Evolutionary conservation across 1,284 basidiomycete species (phyloP).

Genomic region (Butyriboletus appendiculatus): DNA sequence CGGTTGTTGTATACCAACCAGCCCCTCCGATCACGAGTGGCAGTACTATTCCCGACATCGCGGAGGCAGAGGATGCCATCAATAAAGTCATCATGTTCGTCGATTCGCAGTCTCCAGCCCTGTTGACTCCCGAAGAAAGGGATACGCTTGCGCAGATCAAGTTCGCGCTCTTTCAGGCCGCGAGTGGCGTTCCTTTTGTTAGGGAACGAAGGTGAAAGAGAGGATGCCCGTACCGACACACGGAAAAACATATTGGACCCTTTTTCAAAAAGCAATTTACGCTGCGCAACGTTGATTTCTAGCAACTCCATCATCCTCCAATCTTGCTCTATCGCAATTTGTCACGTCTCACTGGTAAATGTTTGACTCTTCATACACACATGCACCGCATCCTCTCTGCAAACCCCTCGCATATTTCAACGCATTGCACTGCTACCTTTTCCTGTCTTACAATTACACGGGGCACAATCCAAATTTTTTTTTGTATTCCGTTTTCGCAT

Average conservation of each 20-base stretch:
- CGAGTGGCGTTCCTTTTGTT: conserved; percentile 41
- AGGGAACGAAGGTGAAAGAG: conserved; percentile 34
- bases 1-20: conserved; percentile 36
- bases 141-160: conserved; percentile 48
- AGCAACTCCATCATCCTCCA: conserved; percentile 8
- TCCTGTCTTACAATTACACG: conserved; percentile 17
- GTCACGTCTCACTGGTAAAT: conserved; percentile 24
- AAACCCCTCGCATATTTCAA: conserved; percentile 25
- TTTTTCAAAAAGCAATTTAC: conserved; percentile 22
- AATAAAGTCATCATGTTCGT: conserved; percentile 52
- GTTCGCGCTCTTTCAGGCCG: conserved; percentile 47
- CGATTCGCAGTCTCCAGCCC: conserved; percentile 42
- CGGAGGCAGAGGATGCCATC: conserved; percentile 53
- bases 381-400: conserved; percentile 27
- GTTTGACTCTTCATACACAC: conserved; percentile 14
- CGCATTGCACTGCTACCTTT: conserved; percentile 25
- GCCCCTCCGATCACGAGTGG: conserved; percentile 36
- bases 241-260: neutral
- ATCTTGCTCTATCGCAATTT: conserved; percentile 15
- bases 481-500: conserved; percentile 29
- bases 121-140: conserved; percentile 46
- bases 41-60: conserved; percentile 33
- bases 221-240: neutral
- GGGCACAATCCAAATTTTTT: conserved; percentile 16
- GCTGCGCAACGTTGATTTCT: conserved; percentile 15